These are phyloP conservation scores for Colletotrichum cereale DNA, from an alignment of 2,329 filamentous ascomycete genomes.

Conservation along the genomic window DNA sequence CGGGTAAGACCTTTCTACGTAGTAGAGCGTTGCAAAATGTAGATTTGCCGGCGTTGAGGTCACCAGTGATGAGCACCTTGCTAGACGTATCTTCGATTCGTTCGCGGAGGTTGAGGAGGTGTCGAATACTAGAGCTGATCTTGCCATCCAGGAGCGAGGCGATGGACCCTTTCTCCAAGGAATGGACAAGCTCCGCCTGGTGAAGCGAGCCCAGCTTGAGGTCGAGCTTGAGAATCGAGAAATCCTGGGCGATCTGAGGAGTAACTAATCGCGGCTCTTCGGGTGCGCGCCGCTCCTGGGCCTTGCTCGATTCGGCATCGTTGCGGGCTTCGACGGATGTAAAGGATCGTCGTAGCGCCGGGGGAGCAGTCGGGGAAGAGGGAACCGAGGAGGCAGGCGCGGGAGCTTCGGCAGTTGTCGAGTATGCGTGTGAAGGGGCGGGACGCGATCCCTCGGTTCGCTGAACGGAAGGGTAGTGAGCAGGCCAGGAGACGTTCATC, in stretches of 20 bases:
- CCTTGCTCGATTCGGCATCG: conserved; percentile 78
- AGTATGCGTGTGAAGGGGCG: conserved; percentile 72
- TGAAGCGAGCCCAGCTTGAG: conserved; percentile 88
- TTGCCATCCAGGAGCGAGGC: conserved; percentile 93
- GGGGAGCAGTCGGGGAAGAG: conserved; percentile 58
- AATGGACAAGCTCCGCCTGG: conserved; percentile 93
- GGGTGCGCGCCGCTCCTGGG: conserved; percentile 70
- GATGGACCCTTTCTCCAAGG: conserved; percentile 90
- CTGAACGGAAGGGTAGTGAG: conserved; percentile 91
- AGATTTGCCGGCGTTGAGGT: conserved; percentile 97
- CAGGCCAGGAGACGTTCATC: conserved; percentile 93
- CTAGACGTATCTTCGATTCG: conserved; percentile 97
- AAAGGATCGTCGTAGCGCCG: conserved; percentile 74
- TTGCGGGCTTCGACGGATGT: conserved; percentile 71
- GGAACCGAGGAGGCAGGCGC: conserved; percentile 52
- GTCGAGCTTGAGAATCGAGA: conserved; percentile 94
- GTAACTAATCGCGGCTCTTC: conserved; percentile 87
- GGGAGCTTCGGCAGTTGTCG: conserved; percentile 65
- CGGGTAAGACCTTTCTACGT: conserved; percentile 90
- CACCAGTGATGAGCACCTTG: conserved; percentile 95
- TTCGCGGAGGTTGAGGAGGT: conserved; percentile 87
- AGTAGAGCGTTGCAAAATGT: conserved; percentile 99
- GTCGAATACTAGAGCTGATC: conserved; percentile 92
- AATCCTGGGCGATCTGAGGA: conserved; percentile 93
- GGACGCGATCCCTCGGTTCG: conserved; percentile 70